Conservation (phyloP, 305 asterid species). For the Solanum hybrid region DNA sequence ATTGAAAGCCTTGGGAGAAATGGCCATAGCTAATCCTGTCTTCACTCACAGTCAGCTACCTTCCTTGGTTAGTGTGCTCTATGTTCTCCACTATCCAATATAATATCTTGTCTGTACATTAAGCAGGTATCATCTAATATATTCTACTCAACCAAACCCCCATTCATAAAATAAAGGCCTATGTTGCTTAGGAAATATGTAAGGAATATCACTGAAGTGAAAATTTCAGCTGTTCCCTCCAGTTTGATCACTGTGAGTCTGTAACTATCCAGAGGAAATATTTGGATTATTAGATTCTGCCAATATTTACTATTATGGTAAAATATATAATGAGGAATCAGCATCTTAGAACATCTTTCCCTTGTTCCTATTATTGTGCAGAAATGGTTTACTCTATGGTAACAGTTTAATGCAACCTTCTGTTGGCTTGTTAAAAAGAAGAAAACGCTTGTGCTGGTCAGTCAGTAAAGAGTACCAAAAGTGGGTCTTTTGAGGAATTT, state of each 20-base stretch:
- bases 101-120: not conserved
- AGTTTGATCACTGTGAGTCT: not conserved
- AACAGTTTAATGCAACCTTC: not conserved
- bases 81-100: not conserved
- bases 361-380: not conserved
- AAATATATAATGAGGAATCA: not conserved
- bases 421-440: not conserved
- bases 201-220: not conserved
- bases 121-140: not conserved
- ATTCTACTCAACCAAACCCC: not conserved
- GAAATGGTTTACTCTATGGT: not conserved
- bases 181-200: not conserved
- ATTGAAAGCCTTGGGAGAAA: constrained; percentile 90
- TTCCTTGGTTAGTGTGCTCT: constrained; percentile 62
- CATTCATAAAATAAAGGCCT: not conserved
- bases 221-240: not conserved
- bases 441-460: not conserved
- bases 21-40: constrained; percentile 88
- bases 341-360: not conserved
- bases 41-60: constrained; percentile 95
- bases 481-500: not conserved
- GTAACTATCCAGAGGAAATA: not conserved
- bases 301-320: not conserved
- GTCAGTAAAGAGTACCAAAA: not conserved
- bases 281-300: not conserved